Evolutionary conservation across 805 yeast species (phyloP).

Genomic region (Hanseniaspora thailandica): DNA sequence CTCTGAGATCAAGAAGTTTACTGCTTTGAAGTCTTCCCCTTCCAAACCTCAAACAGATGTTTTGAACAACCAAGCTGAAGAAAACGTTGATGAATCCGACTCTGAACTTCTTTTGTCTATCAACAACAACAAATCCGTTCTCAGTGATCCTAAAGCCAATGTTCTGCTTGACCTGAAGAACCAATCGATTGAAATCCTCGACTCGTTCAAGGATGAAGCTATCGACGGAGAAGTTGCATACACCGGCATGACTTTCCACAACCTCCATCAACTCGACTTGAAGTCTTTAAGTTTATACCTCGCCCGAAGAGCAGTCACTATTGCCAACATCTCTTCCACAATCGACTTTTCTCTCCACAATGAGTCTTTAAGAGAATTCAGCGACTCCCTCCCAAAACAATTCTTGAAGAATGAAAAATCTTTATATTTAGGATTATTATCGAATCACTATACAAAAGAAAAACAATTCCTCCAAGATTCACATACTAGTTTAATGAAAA

Average conservation of each 20-base stretch:
- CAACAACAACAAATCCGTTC: not conserved
- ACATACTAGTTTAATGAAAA: not conserved
- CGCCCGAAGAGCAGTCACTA: not conserved
- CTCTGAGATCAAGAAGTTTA: slow-evolving; percentile 1
- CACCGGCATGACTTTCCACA: not conserved
- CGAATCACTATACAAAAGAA: not conserved
- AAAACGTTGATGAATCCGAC: not conserved
- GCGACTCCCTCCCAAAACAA: too few species aligned
- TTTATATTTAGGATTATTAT: not conserved
- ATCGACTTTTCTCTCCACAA: too few species aligned
- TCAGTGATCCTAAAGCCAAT: not conserved
- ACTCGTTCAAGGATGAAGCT: not conserved
- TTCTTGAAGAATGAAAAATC: not conserved
- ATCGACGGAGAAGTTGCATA: not conserved
- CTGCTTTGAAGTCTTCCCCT: not conserved
- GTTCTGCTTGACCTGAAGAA: not conserved
- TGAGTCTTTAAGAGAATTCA: too few species aligned
- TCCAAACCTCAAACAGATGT: not conserved
- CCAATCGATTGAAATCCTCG: not conserved
- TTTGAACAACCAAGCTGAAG: too few species aligned
- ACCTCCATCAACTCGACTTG: not conserved
- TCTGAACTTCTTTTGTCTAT: not conserved
- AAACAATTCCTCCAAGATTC: not conserved
- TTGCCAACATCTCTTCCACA: too few species aligned
- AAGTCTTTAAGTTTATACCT: not conserved